Percentiles rank a stretch among this genome's conserved stretches.
Conservation (phyloP, 805 yeast genomes). For the Saccharomyces paradoxus region DNA sequence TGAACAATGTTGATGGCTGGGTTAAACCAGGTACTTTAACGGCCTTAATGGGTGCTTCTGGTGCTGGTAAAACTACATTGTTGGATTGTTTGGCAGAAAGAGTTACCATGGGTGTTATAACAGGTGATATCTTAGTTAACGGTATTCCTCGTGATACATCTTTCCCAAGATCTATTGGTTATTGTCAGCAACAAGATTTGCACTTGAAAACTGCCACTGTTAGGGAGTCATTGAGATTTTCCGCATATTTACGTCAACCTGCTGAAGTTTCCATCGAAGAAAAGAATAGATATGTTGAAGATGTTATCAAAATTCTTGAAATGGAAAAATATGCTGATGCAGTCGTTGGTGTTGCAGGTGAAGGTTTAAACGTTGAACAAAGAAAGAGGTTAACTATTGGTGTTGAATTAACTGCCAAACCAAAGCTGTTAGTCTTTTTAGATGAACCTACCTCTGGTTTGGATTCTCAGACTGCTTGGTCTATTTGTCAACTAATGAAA, state of each 20-base stretch:
- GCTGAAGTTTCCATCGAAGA: conserved; percentile 41
- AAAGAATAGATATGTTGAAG: conserved; percentile 58
- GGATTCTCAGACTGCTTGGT: conserved; percentile 64
- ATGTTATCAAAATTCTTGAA: conserved; percentile 53
- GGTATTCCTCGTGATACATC: conserved; percentile 53
- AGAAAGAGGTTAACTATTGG: conserved; percentile 57
- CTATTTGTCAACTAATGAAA: conserved; percentile 53
- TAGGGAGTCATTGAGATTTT: conserved; percentile 60
- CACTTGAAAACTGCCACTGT: conserved; percentile 61
- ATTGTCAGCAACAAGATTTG: conserved; percentile 71
- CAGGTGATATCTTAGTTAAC: conserved; percentile 60
- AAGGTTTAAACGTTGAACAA: conserved; percentile 57
- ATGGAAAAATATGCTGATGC: conserved; percentile 63
- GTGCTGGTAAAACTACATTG: conserved; percentile 75
- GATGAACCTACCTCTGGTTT: conserved; percentile 67
- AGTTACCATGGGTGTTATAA: conserved; percentile 60
- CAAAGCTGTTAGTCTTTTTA: conserved; percentile 49
- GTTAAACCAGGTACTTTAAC: conserved; percentile 77
- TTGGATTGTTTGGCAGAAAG: conserved; percentile 65
- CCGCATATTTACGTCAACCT: conserved; percentile 65
- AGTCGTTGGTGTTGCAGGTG: conserved; percentile 66
- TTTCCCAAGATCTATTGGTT: conserved; percentile 57
- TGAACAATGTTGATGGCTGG: conserved; percentile 69
- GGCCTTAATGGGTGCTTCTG: conserved; percentile 71
- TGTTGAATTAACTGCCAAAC: conserved; percentile 60